Base-by-base conservation (phyloP, 768 basidiomycete species). In the Phaffia australis region DNA sequence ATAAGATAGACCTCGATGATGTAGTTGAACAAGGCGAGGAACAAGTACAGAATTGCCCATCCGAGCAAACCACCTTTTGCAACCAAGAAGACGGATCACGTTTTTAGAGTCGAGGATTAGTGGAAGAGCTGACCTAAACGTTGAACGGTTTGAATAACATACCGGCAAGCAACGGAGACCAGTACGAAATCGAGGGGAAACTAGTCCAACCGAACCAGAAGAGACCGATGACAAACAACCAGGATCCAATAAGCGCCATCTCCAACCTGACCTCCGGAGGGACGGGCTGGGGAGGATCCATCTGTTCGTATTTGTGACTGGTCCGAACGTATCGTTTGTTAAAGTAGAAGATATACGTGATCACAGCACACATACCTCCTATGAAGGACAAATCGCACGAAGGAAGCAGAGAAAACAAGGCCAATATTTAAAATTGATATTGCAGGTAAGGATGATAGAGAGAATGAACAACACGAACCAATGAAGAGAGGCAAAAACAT, bases 1-100 rank as follows among this genome's bases (percentile, higher is more conserved):
- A 74, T 75, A 9, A 78, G 73, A 68, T 78, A 78, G 46, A 75
- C 75, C 69, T 79, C 78, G 70, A 79, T 76, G 62, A 79, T 74
- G 70, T 76, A 75, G 23, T 64, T 72, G 49, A 60, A 66, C n/a
- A 62, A n/a, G 5, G 63, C 69, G 32, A 78, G 73, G 56, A 74
- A 75, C 69, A 75, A 74, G 11, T 73, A 75, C 48, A 77, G 60
- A 27, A 74, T 72, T 1, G 70, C 73, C 15, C 73, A 56, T 5
- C 76, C 76, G 27, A 77, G 68, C 5, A 77, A 58, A 11, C 64
- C 73, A n/a, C 70, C 74, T 42, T 42, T 42, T 42, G 35, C 4
- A 42, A 42, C n/a, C n/a, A n/a, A n/a, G n/a, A n/a, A n/a, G n/a
- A n/a, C n/a, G n/a, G n/a, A n/a, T n/a, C n/a, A n/a, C n/a, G n/a